Conservation (phyloP, 2,329 filamentous ascomycete species). For the Neofusicoccum kwambonambiense region DNA sequence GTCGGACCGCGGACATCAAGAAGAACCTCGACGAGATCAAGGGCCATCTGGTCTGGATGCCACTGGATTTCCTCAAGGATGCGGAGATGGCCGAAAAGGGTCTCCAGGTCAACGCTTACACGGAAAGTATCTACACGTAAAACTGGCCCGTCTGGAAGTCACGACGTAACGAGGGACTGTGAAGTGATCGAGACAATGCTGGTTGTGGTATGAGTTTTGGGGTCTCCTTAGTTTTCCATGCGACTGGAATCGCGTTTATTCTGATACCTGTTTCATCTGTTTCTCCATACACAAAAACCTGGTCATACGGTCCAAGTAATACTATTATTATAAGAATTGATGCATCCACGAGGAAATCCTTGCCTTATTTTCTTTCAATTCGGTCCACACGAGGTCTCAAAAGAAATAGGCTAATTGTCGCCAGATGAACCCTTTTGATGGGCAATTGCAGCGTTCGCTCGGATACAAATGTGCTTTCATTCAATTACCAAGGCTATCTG, state of each 20-base stretch:
- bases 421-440: no score
- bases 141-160: neutral
- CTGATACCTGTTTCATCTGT: neutral
- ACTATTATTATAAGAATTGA: no score
- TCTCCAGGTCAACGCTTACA: slow-evolving; percentile 79
- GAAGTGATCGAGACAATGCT: neutral
- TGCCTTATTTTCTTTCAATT: no score
- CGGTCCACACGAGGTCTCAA: no score
- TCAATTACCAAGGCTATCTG: no score
- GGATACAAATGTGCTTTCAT: no score
- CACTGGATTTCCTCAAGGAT: slow-evolving; percentile 80
- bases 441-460: no score
- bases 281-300: neutral
- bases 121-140: slow-evolving; percentile 81
- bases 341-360: no score
- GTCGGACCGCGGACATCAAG: slow-evolving; percentile 63
- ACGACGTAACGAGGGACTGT: neutral
- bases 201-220: neutral
- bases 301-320: neutral
- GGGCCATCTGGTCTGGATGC: slow-evolving; percentile 94
- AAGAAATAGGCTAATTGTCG: no score
- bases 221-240: neutral
- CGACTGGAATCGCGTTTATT: neutral
- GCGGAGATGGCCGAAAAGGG: slow-evolving; percentile 88
- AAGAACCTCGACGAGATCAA: slow-evolving; percentile 74